Evolutionary conservation across 108 stramenopile genomes (phyloP), one percentile per base, ranked within the genome.

Genomic region (Pelagomonas calceolata): DNA sequence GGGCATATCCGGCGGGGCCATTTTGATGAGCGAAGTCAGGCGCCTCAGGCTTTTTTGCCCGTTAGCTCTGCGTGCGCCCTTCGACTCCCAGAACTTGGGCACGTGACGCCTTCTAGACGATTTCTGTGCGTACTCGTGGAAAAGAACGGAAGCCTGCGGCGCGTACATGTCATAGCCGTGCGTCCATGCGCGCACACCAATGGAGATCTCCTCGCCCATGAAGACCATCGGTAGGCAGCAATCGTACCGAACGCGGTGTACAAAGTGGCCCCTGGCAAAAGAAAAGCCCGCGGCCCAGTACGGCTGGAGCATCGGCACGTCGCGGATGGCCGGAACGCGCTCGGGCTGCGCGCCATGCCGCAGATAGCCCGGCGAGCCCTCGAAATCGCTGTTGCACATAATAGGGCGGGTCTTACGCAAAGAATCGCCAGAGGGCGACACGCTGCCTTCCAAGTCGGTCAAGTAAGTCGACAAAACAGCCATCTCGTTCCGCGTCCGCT

Each of bases 101-200:
- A 60, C 51, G 51, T 26, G 18, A 4, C 51, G 3, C 26, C 51
- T 17, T 4, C 51, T 17, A 3, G 21, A 4, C 4, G 51, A 60
- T 3, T 4, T 26, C 51, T 82, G 77, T 15, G 90, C 91, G 67
- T 95, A 95, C 74, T 87, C 88, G 74, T 94, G 94, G 73, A 90
- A 94, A 45, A 87, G 85, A 0, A 87, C 88, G 4, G 82, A 78
- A 67, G 66, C 76, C 71, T 89, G 88, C 3, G 91, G 83, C 30
- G 90, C 82, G 76, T 94, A 94, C 65, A 82, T 91, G 70, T 94
- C 93, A 71, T 94, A 94, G 18, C 93, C 93, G 37, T 90, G 77
- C 5, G 87, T 88, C 70, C 89, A 94, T 29, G 88, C 90, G 36
- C 90, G 77, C 21, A 94, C 66, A 90, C 93, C 34, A 89, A 80